phyloP scores from a whole-genome alignment of 805 yeast genomes.

The Saccharomyces paradoxus region DNA sequence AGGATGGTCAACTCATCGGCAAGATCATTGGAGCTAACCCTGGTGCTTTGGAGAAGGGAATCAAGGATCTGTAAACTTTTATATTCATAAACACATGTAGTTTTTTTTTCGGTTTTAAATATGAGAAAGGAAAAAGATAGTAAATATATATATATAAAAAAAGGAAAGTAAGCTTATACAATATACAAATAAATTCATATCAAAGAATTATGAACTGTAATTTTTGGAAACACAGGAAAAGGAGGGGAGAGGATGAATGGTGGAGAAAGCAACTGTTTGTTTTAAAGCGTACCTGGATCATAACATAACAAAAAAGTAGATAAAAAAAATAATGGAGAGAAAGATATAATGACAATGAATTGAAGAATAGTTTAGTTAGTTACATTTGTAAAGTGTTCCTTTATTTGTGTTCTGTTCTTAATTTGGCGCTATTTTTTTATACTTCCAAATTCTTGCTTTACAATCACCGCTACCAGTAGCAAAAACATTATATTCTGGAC shows the following conservation, averaged over 20 bases:
- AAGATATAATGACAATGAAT: neutral
- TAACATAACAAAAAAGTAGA: neutral
- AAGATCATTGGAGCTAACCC: conserved; percentile 58
- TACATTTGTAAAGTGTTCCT: neutral
- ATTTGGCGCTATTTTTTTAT: conserved; percentile 33
- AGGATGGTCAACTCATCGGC: conserved; percentile 49
- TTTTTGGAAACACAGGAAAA: neutral
- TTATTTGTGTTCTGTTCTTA: neutral
- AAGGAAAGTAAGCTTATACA: neutral
- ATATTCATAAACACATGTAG: neutral
- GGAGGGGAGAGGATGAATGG: neutral
- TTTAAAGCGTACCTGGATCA: neutral
- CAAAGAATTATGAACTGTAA: neutral
- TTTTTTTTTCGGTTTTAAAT: neutral
- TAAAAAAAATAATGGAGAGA: neutral
- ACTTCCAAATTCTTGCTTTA: conserved; percentile 93
- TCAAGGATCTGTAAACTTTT: conserved; percentile 15
- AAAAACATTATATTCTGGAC: conserved; percentile 60
- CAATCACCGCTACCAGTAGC: conserved; percentile 98
- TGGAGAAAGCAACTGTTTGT: neutral
- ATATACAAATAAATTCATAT: neutral
- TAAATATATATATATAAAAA: neutral
- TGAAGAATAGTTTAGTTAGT: neutral
- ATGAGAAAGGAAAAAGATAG: neutral
- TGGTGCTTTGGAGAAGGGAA: conserved; percentile 27